These are phyloP conservation scores for Voacanga thouarsii DNA, from an alignment of 257 asterid species.

Conservation along the genomic window DNA sequence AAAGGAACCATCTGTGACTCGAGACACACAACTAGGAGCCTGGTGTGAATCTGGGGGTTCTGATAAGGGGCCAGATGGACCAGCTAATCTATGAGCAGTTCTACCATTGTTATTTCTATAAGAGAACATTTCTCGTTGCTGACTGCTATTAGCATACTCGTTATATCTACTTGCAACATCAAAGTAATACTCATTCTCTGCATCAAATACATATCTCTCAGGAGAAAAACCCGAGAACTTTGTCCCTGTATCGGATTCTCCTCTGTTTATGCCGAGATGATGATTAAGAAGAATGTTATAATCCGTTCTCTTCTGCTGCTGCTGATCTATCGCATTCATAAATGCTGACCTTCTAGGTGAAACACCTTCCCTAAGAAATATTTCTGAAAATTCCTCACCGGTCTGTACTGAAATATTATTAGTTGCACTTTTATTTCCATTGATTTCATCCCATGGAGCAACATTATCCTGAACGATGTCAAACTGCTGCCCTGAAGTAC, in stretches of 20 bases:
- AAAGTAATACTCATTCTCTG: conserved; percentile 18
- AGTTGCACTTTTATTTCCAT: conserved; percentile 24
- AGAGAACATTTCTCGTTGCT: conserved; percentile 27
- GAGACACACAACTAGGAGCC: conserved; percentile 29
- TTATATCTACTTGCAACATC: conserved; percentile 28
- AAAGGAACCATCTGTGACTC: conserved; percentile 31
- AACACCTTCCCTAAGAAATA: conserved; percentile 58
- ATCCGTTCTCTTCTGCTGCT: conserved; percentile 18
- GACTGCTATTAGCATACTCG: conserved; percentile 22
- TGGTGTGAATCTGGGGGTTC: conserved; percentile 42
- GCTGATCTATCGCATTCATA: conserved; percentile 26
- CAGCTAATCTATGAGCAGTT: conserved; percentile 24
- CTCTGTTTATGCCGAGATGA: conserved; percentile 26
- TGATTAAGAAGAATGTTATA: conserved; percentile 30
- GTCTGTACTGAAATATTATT: conserved; percentile 64
- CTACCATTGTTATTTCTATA: conserved; percentile 35
- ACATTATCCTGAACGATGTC: conserved; percentile 18
- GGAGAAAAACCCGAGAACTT: conserved; percentile 33
- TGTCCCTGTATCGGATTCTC: conserved; percentile 29
- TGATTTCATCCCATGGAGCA: conserved; percentile 29
- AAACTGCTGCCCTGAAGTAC: conserved; percentile 30
- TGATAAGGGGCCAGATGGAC: conserved; percentile 26
- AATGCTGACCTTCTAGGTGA: conserved; percentile 34
- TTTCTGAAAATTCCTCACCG: conserved; percentile 79
- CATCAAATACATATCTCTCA: conserved; percentile 25